Base-by-base conservation (phyloP, 148 eudicot genomes). In the Cornus controversa region DNA sequence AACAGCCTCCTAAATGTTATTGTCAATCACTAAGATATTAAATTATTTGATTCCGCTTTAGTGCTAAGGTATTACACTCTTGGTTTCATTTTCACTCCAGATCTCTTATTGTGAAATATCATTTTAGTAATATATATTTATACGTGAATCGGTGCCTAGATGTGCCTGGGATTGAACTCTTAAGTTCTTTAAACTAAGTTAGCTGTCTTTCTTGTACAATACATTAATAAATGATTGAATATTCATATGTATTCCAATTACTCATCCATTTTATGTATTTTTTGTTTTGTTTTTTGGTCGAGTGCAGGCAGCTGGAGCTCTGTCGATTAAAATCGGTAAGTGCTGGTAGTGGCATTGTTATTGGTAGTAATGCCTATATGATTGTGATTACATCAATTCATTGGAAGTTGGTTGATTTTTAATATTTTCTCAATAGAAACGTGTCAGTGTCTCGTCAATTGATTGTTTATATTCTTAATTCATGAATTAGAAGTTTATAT, bases 291-390 rank as follows among this genome's bases (percentile, higher is more conserved):
- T 22, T 40, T 9, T n/a, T 71, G 16, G 69, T 69, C 76, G 63
- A 70, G 63, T 91, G 90, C 93, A 96, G 99, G 99, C 99, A 50
- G 99, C 99, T 77, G 98, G 97, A 65, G 94, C 99, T 69, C 77
- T 96, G 68, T 91, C 94, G 8, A 89, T 96, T 23, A 91, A 89
- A 79, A 96, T 96, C 54, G 97, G 99, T 93, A 81, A 85, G 95
- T 69, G 24, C 25, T 82, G 27, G 23, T 80, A 18, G 63, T 6
- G 29, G 14, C 42, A 50, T 31, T 31, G 34, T 62, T 62, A 36
- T 37, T 74, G 66, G 54, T 1, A 28, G 23, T 6, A 29, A 10
- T 60, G 11, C 69, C 16, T 28, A 22, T 29, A 14, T 34, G 50
- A 58, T 60, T 34, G 60, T 34, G 50, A 57, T 60, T 34, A 57